Conservation (phyloP, 2,329 filamentous ascomycete species). For the Colletotrichum sansevieriae region DNA sequence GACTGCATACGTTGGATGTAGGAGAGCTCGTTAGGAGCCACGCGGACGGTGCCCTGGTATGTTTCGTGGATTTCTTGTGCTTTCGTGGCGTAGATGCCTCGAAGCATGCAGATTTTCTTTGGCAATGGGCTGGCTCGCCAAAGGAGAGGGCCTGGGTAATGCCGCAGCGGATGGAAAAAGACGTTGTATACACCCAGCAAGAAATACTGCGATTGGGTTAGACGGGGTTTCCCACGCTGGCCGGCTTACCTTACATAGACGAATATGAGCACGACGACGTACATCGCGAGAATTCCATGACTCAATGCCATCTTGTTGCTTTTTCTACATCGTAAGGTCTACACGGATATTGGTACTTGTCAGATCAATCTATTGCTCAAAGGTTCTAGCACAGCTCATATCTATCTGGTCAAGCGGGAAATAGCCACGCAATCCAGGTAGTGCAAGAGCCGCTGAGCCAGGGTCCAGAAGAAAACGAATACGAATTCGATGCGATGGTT, state of each 20-base stretch:
- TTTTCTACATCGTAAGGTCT: neutral
- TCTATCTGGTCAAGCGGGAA: neutral
- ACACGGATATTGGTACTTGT: neutral
- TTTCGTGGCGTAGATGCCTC: conserved; percentile 26
- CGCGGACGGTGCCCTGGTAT: conserved; percentile 53
- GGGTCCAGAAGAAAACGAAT: conserved; percentile 19
- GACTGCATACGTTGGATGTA: conserved; percentile 46
- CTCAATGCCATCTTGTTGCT: conserved; percentile 2
- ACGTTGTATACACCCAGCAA: conserved; percentile 48
- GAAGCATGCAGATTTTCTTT: conserved; percentile 20
- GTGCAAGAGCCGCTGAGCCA: neutral
- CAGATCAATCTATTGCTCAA: neutral
- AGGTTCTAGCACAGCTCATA: neutral
- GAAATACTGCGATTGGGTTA: conserved; percentile 19
- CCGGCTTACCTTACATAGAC: neutral
- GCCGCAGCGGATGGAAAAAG: conserved; percentile 50
- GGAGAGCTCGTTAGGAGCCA: conserved; percentile 55
- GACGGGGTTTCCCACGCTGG: neutral
- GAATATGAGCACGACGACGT: neutral
- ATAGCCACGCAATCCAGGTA: conserved; percentile 7
- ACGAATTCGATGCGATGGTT: conserved; percentile 29
- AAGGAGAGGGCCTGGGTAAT: conserved; percentile 48
- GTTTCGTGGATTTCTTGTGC: conserved; percentile 41
- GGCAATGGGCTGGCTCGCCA: conserved; percentile 36
- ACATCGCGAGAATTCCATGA: conserved; percentile 7